A percentile compares a stretch with the other conserved stretches of the same genome.
These are phyloP conservation scores for Fusarium sororula DNA, from an alignment of 2,329 filamentous ascomycete genomes.

Conservation along the genomic window DNA sequence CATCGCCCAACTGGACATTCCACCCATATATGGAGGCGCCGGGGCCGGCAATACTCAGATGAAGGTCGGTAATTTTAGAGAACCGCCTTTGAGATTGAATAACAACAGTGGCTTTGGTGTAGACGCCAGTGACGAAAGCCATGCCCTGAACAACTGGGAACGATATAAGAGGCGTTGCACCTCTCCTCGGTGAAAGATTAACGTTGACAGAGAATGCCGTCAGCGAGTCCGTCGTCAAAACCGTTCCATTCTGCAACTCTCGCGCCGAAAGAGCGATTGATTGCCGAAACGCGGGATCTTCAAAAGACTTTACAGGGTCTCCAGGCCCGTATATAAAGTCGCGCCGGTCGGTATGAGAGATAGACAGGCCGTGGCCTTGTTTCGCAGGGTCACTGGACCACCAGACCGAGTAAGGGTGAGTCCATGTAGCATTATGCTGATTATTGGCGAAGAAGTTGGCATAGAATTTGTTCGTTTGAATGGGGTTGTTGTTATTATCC, in stretches of 20 bases:
- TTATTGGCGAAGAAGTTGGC: not conserved
- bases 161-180: not conserved
- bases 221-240: not conserved
- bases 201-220: not conserved
- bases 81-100: too few species aligned
- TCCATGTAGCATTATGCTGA: not conserved
- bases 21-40: too few species aligned
- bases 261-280: not conserved
- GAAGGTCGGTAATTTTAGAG: too few species aligned
- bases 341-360: not conserved
- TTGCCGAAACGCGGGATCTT: not conserved
- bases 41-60: too few species aligned
- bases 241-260: not conserved
- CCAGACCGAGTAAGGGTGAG: not conserved
- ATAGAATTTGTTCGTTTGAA: not conserved
- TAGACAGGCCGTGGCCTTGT: not conserved
- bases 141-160: not conserved
- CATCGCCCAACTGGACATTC: too few species aligned
- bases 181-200: not conserved
- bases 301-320: not conserved
- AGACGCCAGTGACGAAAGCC: too few species aligned
- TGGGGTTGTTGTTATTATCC: fast-evolving
- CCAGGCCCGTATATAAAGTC: not conserved
- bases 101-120: too few species aligned
- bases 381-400: not conserved